Evolutionary conservation across 2,329 filamentous ascomycete species (phyloP), one percentile per base, ranked within the genome.

Genomic region (Alternaria sp.): DNA sequence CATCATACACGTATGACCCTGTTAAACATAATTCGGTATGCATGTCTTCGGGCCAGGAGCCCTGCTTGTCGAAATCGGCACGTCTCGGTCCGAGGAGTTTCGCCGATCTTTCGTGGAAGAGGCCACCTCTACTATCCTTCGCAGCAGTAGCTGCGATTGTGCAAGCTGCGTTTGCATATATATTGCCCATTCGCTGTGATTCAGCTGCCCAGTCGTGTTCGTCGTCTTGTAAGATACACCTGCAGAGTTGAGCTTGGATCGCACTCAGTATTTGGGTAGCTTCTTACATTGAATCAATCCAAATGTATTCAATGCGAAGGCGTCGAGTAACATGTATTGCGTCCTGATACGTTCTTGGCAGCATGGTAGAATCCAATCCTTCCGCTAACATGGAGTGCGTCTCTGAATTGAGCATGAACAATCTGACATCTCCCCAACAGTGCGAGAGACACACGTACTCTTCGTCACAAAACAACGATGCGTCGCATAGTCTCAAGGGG

Each of bases 301-400:
- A 57, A 6, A 57, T 4, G 8, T 49, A 57, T 1, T 25, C 13
- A 10, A 57, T 49, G 9, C n/a, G 5, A 8, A 57, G 28, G 4
- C n/a, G 1, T 7, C 45, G 54, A 19, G 54, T 40, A 4, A 57
- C 28, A 6, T 6, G 6, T 9, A 57, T 26, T 3, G 54, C 28
- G 3, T 50, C 19, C 8, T 21, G 44, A 10, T 36, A 57, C 10
- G 54, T 49, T 4, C 19, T 47, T 10, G 54, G 54, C n/a, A 57
- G 19, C 3, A 4, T 6, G 15, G 3, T 19, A 4, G 12, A 10
- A 7, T 32, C 6, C 1, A 49, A 4, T 3, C 54, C 54, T 5
- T 7, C 15, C 5, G 7, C 17, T 6, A 49, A 19, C 5, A 3
- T 11, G 1, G 6, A 17, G 6, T 4, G 13, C 1, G 43, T 57